These are phyloP conservation scores for Aplosporella prunicola DNA, from an alignment of 2,329 filamentous ascomycete genomes.

Conservation along the genomic window DNA sequence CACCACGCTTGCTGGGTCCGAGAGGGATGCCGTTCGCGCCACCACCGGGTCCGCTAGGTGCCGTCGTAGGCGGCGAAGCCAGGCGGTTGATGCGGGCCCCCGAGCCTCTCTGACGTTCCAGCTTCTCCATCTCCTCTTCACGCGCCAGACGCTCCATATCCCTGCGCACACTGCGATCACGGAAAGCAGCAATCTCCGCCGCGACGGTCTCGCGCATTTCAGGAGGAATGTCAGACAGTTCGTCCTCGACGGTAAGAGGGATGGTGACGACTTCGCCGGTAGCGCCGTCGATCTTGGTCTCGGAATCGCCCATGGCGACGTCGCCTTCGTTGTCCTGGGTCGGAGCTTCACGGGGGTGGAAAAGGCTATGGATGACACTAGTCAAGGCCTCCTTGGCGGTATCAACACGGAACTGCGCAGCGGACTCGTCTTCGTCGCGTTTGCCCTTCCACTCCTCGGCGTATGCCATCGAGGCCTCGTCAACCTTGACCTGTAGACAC, in stretches of 20 bases:
- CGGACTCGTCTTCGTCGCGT: slow-evolving; percentile 52
- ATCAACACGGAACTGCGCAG: slow-evolving; percentile 59
- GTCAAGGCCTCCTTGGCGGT: slow-evolving; percentile 59
- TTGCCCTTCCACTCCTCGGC: slow-evolving; percentile 70
- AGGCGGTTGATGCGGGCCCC: slow-evolving; percentile 54
- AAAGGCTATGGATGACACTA: slow-evolving; percentile 59
- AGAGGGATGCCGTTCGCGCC: slow-evolving; percentile 67
- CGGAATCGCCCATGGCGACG: slow-evolving; percentile 49
- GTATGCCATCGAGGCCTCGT: slow-evolving; percentile 74
- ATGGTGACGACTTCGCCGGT: slow-evolving; percentile 84
- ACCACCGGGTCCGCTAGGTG: slow-evolving; percentile 51
- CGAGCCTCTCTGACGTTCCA: slow-evolving; percentile 67
- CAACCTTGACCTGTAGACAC: slow-evolving; percentile 58
- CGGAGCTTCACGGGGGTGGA: slow-evolving; percentile 47
- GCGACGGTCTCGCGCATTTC: slow-evolving; percentile 95
- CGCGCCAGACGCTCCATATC: slow-evolving; percentile 79
- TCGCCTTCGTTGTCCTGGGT: slow-evolving; percentile 55
- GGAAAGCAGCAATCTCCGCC: slow-evolving; percentile 86
- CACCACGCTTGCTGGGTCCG: slow-evolving; percentile 57
- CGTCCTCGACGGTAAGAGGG: slow-evolving; percentile 71
- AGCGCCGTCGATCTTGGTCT: slow-evolving; percentile 43
- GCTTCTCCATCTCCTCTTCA: slow-evolving; percentile 87
- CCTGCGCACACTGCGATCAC: slow-evolving; percentile 78
- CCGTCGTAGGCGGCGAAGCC: slow-evolving; percentile 56
- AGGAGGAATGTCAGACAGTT: slow-evolving; percentile 86